Evolutionary conservation across 2,329 filamentous ascomycete genomes (phyloP), one percentile per base, ranked within the genome.

Genomic region (Phaeophleospora eucalypticola): DNA sequence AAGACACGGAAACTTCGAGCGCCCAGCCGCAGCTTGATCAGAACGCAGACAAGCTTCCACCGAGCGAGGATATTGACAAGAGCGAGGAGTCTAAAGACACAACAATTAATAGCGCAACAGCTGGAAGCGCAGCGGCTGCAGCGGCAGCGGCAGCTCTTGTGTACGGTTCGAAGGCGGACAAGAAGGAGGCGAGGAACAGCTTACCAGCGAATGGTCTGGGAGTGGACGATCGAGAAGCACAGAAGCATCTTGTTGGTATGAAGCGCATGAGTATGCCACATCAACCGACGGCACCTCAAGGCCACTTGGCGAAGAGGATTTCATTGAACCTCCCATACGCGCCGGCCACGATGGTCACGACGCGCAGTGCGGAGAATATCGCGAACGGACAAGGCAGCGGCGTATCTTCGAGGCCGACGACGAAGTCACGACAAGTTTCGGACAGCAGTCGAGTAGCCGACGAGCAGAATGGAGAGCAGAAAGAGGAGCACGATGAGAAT

Each of bases 171-270:
- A 38, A 34, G 27, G 17, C 29, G 17, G 27, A 20, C 19, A 43
- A 48, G 32, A 36, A 48, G 15, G 18, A 19, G 27, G 19, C 17
- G 17, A 48, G 36, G 18, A 27, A 39, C 16, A 45, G 37, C 24
- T 34, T 38, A 35, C 33, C 45, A 2, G 16, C 45, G 17, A 29
- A n/a, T 14, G 33, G 35, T 3, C 21, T 29, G 1, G 41, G 44
- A 17, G 41, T 48, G 27, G 49, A 49, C n/a, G 49, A 52, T 37
- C 46, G 41, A 24, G 51, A 56, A 21, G 46, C 41, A 20, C 45
- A 54, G 33, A 54, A 51, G 39, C 32, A 41, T 14, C 42, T 43
- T 10, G 38, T 42, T 24, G 49, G 49, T 15, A 45, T 44, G 43
- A 56, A 52, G 44, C 43, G 48, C 4, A 24, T 48, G 45, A 52